Evolutionary conservation across 306 rosid species (phyloP), one percentile per base, ranked within the genome.

Genomic region (Vigna radiata): DNA sequence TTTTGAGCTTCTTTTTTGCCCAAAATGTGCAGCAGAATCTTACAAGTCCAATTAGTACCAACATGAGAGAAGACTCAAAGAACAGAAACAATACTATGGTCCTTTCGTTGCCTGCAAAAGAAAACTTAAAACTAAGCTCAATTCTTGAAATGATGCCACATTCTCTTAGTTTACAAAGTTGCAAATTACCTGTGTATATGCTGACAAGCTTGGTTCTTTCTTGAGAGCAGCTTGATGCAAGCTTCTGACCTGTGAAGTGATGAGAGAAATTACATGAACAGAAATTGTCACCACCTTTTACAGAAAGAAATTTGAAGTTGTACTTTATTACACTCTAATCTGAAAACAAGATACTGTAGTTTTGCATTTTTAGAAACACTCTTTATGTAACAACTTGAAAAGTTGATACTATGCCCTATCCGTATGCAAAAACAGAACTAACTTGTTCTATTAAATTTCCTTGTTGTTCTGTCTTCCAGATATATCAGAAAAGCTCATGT

Each of bases 1-100:
- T 83, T 83, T 85, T 81, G 70, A 90, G 81, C 89, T 90, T 93
- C 87, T 62, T 86, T 86, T 93, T 90, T 18, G 65, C 67, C 97
- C 96, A 93, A 60, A 93, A 89, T 84, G 86, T 70, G 23, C 90
- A 89, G 64, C 90, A 93, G 63, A 90, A 93, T 68, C 94, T 83
- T 19, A 88, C 88, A 4, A 88, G 75, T 76, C 81, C 89, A 21
- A 86, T 85, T 14, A 93, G 68, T 27, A 81, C 16, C 39, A 83
- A 72, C 83, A 90, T 63, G 66, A 87, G 67, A 49, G 68, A 77
- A 14, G 91, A 82, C 77, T 90, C 91, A 16, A 88, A 70, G 72
- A 93, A 77, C 46, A 93, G 90, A 80, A 93, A 89, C 85, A 85
- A 63, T 49, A 83, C 70, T 72, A 88, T 85, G 7, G 91, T 83